Evolutionary conservation across 345 rosid species (phyloP), one percentile per base, ranked within the genome.

Genomic region (Fremontodendron californicum): DNA sequence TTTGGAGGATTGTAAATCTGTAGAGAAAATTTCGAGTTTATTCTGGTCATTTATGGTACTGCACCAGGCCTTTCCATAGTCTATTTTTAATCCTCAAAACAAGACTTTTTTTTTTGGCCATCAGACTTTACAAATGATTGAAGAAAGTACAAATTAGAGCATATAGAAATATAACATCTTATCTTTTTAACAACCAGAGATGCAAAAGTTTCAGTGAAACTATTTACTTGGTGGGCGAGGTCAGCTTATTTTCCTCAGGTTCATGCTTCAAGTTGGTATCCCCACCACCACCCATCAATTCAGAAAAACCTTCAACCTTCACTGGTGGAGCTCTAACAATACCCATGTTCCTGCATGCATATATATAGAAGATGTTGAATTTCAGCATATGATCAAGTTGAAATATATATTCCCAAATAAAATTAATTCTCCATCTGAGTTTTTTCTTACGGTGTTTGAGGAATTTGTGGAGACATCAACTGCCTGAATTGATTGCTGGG

Each of bases 261-360:
- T 94, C 98, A 54, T 89, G 97, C 76, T 94, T 94, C 65, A 84
- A 63, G 15, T 87, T 51, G 80, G 90, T 78, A 81, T 92, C 98
- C 11, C 98, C 93, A 31, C 98, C 93, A 31, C 98, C 64, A 13
- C 64, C 97, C 98, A 94, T 94, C 82, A 94, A 84, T 76, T 94
- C 97, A 82, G 87, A 90, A 77, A 94, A 94, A 71, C 96, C 98
- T 80, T 92, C 98, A 27, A 94, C 97, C 89, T 94, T 94, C 81
- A 94, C 89, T 0, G 96, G 98, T 25, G 88, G 98, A 81, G 94
- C 92, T 87, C 98, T 89, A 65, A 83, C 88, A 25, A 90, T 79
- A 16, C 89, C 87, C 82, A 87, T 80, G 70, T 85, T 87, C 82
- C 94, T 94, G 88, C 90, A 86, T 15, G 5, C 61, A 75, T 29